Conservation (phyloP, 148 eudicot species). For the Suaeda aralocaspica region DNA sequence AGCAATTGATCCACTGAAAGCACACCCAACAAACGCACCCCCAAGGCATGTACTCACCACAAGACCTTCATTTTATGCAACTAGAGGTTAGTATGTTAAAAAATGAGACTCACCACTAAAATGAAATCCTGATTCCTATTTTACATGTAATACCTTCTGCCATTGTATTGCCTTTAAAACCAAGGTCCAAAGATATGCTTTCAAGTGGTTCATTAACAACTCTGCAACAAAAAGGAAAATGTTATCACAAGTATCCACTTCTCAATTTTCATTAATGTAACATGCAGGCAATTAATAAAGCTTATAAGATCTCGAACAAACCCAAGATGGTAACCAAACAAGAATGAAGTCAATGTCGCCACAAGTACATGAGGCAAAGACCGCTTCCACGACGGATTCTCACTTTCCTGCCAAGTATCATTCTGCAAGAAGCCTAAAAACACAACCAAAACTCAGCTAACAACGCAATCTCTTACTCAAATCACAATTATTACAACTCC, state of each 20-base stretch:
- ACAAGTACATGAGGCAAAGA: slow-evolving; percentile 87
- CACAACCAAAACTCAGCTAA: slow-evolving; percentile 22
- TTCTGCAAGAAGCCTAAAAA: slow-evolving; percentile 47
- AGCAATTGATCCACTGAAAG: slow-evolving; percentile 82
- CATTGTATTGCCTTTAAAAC: slow-evolving; percentile 78
- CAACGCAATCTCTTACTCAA: neutral
- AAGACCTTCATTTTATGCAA: slow-evolving; percentile 51
- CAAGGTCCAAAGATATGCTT: slow-evolving; percentile 81
- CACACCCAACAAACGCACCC: slow-evolving; percentile 86
- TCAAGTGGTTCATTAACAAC: slow-evolving; percentile 97
- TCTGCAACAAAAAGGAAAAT: slow-evolving; percentile 33
- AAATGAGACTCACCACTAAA: neutral
- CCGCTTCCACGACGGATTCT: slow-evolving; percentile 72
- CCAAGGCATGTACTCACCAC: slow-evolving; percentile 90
- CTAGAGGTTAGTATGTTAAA: slow-evolving; percentile 20
- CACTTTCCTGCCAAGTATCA: slow-evolving; percentile 40
- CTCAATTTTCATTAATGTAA: neutral
- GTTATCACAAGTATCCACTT: slow-evolving; percentile 8
- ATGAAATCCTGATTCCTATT: neutral
- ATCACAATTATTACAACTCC: neutral
- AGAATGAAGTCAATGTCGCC: slow-evolving; percentile 71
- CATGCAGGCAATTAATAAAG: neutral
- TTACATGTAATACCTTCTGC: slow-evolving; percentile 62
- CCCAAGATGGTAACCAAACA: slow-evolving; percentile 98
- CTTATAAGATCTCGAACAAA: slow-evolving; percentile 34